A percentile compares a stretch with the other conserved stretches of the same genome.
phyloP scores from a whole-genome alignment of 2,329 filamentous ascomycete species.

The Dendrostoma leiphaemia region DNA sequence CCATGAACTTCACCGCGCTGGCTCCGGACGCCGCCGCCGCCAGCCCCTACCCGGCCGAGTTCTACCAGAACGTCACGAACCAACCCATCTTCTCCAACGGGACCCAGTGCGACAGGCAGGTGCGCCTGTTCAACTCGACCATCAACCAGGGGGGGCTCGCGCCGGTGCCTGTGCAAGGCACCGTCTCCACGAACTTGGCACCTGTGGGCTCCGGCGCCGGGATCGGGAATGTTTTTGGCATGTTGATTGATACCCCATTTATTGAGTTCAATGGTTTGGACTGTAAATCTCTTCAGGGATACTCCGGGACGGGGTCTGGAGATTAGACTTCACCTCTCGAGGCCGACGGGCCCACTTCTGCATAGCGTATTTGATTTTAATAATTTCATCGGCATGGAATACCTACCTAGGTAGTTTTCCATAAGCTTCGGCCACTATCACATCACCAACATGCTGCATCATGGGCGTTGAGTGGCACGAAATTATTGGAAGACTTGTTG shows the following conservation, averaged over 20 bases:
- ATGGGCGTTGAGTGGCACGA: too few species aligned
- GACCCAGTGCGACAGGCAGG: slow-evolving; percentile 36
- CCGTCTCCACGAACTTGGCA: slow-evolving; percentile 24
- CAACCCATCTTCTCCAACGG: slow-evolving; percentile 54
- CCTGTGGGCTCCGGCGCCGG: slow-evolving; percentile 21
- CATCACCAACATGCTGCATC: too few species aligned
- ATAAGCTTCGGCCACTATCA: too few species aligned
- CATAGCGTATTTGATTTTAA: not conserved
- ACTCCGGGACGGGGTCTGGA: slow-evolving; percentile 19
- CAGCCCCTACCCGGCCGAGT: slow-evolving; percentile 36
- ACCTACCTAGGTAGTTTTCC: too few species aligned
- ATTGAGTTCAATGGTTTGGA: slow-evolving; percentile 32
- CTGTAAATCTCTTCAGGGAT: slow-evolving; percentile 28
- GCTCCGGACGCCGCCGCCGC: not conserved
- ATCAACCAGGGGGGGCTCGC: slow-evolving; percentile 25
- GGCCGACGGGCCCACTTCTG: not conserved
- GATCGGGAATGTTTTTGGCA: slow-evolving; percentile 26
- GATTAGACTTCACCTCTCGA: slow-evolving; percentile 2
- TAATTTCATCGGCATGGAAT: too few species aligned
- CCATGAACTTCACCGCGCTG: slow-evolving; percentile 26
- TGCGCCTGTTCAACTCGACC: slow-evolving; percentile 31
- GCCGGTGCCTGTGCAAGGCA: slow-evolving; percentile 25
- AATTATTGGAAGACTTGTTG: too few species aligned
- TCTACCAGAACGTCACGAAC: slow-evolving; percentile 52
- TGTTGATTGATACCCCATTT: slow-evolving; percentile 32